A percentile compares a stretch with the other conserved stretches of the same genome.
Conservation (phyloP, 345 rosid species). For the Gossypium raimondii region DNA sequence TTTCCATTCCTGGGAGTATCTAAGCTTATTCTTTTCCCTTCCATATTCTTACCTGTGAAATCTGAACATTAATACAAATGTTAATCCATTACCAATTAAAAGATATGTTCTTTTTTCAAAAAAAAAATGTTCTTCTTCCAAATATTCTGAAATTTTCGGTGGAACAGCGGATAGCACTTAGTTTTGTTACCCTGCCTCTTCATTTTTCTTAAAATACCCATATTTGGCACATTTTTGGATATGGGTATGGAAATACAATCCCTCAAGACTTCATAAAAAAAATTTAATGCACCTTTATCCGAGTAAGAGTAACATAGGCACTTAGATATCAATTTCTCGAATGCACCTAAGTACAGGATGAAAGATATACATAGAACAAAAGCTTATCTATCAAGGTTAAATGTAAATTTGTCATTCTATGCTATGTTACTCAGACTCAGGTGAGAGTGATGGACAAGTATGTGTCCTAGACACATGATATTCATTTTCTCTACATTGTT, state of each 20-base stretch:
- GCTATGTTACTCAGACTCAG: not conserved
- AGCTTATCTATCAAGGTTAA: not conserved
- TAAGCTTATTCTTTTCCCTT: slow-evolving; percentile 21
- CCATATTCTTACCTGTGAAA: slow-evolving; percentile 35
- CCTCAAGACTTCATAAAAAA: not conserved
- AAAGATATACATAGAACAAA: not conserved
- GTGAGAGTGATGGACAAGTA: not conserved
- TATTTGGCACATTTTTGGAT: not conserved
- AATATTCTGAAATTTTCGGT: not conserved
- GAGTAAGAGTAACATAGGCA: not conserved
- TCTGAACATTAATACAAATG: slow-evolving; percentile 15
- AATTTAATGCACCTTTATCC: not conserved
- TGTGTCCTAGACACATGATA: not conserved
- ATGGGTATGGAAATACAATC: not conserved
- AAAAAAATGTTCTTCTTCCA: not conserved
- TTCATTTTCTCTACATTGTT: not conserved
- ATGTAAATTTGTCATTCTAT: not conserved
- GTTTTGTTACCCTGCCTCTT: not conserved
- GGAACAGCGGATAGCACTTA: not conserved
- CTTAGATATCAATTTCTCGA: not conserved
- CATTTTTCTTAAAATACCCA: not conserved
- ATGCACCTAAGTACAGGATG: not conserved
- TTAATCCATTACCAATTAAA: slow-evolving; percentile 3
- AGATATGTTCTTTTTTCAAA: not conserved
- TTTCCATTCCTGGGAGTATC: slow-evolving; percentile 28